Conservation (phyloP, 2,329 filamentous ascomycete species). For the Neurospora sp. region DNA sequence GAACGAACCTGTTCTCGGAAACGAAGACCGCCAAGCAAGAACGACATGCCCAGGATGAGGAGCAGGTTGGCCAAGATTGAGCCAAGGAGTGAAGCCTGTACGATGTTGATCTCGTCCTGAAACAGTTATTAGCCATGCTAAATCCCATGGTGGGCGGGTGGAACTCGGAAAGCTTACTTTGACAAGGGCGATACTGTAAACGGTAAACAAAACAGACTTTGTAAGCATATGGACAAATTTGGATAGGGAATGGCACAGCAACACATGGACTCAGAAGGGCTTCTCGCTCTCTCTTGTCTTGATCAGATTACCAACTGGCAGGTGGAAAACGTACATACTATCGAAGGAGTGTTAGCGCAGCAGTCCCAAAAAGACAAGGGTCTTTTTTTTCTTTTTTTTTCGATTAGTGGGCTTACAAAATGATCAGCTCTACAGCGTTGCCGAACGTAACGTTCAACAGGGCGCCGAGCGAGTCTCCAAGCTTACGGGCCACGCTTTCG, state of each 20-base stretch:
- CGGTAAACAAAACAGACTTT: constrained; percentile 23
- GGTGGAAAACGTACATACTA: constrained; percentile 42
- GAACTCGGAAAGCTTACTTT: constrained; percentile 37
- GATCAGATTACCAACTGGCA: constrained; percentile 25
- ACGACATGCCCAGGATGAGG: constrained; percentile 85
- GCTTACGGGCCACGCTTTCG: constrained; percentile 60
- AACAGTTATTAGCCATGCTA: constrained; percentile 19
- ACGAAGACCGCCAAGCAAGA: constrained; percentile 74
- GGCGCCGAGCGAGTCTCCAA: constrained; percentile 64
- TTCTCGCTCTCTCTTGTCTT: constrained; percentile 38
- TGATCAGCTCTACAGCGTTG: constrained; percentile 71
- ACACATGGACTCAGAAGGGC: constrained; percentile 30
- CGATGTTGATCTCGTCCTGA: constrained; percentile 71
- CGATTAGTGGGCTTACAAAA: constrained; percentile 37
- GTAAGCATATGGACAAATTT: constrained; percentile 17
- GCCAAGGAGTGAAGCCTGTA: constrained; percentile 81
- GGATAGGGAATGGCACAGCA: constrained; percentile 10
- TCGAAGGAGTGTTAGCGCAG: constrained; percentile 2
- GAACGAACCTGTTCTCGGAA: constrained; percentile 70
- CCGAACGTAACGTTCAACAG: constrained; percentile 70
- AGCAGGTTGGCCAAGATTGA: constrained; percentile 84
- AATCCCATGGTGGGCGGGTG: constrained; percentile 4
- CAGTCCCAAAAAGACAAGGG: constrained; percentile 3
- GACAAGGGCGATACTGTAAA: constrained; percentile 59
- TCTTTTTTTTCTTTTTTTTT: too few species aligned